Conservation (phyloP, 75 land plant genomes). For the Picea sitchensis region DNA sequence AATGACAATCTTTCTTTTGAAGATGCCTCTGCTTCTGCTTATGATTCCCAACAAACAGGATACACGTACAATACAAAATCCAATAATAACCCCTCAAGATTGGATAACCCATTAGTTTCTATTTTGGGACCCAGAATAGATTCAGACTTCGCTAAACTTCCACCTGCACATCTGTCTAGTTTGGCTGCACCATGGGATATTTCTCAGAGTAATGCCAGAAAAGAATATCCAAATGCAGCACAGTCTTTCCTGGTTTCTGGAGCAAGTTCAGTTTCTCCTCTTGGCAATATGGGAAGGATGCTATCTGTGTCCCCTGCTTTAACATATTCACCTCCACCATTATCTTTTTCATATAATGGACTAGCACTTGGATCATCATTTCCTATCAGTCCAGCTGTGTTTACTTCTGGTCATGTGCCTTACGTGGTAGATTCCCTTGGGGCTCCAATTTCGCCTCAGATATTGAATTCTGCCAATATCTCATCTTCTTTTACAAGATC, state of each 20-base stretch:
- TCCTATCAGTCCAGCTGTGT: conserved; percentile 10
- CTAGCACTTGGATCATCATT: conserved; percentile 14
- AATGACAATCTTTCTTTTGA: conserved; percentile 53
- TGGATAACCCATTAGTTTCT: conserved; percentile 34
- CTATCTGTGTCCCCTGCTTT: conserved; percentile 3
- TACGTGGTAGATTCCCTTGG: conserved; percentile 31
- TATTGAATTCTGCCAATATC: conserved; percentile 22
- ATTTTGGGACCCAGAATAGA: conserved; percentile 50
- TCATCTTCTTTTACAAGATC: conserved; percentile 28
- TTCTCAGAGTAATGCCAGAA: not conserved
- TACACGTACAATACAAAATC: conserved; percentile 13
- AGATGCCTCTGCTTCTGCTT: conserved; percentile 17
- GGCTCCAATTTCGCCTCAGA: conserved; percentile 37
- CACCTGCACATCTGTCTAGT: not conserved
- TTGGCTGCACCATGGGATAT: conserved; percentile 11
- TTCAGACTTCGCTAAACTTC: conserved; percentile 9
- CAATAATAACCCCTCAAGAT: conserved; percentile 1
- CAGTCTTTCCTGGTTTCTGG: conserved; percentile 11
- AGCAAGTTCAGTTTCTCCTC: not conserved
- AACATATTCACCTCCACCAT: conserved; percentile 16
- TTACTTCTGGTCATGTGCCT: conserved; percentile 14
- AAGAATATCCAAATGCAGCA: conserved; percentile 10
- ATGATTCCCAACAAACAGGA: conserved; percentile 10
- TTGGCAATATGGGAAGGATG: conserved; percentile 15
- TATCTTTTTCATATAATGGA: conserved; percentile 22